Evolutionary conservation across 352 stramenopile species (phyloP).

Genomic region (Thalassiosira mediterranea): DNA sequence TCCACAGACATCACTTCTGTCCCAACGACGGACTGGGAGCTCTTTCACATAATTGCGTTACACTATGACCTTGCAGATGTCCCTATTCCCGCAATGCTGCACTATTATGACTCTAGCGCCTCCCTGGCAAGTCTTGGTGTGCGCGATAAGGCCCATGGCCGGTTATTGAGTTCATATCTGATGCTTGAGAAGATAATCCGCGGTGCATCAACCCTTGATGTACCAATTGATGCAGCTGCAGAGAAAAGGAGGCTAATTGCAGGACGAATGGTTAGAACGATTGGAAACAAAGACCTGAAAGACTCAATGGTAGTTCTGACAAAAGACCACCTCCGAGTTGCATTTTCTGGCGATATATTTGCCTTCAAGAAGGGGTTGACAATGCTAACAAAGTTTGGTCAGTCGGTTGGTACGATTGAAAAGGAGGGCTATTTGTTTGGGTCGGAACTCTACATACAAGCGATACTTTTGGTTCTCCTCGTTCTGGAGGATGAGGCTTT

Average conservation of each 20-base stretch:
- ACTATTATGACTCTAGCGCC: constrained; percentile 42
- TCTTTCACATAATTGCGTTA: constrained; percentile 36
- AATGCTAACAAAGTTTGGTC: constrained; percentile 48
- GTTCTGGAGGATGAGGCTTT: constrained; percentile 36
- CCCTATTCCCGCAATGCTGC: constrained; percentile 29
- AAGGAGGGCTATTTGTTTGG: constrained; percentile 40
- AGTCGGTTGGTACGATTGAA: constrained; percentile 48
- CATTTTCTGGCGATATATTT: constrained; percentile 26
- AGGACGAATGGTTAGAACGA: constrained; percentile 29
- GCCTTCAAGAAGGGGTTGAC: constrained; percentile 34
- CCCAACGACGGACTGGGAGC: constrained; percentile 21
- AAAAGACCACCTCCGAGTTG: constrained; percentile 37
- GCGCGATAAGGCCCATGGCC: constrained; percentile 31
- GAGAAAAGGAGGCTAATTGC: constrained; percentile 22
- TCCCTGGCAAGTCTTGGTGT: constrained; percentile 34
- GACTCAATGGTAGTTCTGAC: constrained; percentile 22
- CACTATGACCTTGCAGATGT: constrained; percentile 38
- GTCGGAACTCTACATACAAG: constrained; percentile 37
- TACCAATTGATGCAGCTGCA: constrained; percentile 18
- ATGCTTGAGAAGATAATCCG: constrained; percentile 45
- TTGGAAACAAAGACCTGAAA: constrained; percentile 30
- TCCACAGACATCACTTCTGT: constrained; percentile 20
- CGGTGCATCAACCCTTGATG: constrained; percentile 15
- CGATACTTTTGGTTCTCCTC: constrained; percentile 34
- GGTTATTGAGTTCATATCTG: constrained; percentile 37